phyloP scores from a whole-genome alignment of 495 filamentous ascomycete species.

The Penicillium desertorum region DNA sequence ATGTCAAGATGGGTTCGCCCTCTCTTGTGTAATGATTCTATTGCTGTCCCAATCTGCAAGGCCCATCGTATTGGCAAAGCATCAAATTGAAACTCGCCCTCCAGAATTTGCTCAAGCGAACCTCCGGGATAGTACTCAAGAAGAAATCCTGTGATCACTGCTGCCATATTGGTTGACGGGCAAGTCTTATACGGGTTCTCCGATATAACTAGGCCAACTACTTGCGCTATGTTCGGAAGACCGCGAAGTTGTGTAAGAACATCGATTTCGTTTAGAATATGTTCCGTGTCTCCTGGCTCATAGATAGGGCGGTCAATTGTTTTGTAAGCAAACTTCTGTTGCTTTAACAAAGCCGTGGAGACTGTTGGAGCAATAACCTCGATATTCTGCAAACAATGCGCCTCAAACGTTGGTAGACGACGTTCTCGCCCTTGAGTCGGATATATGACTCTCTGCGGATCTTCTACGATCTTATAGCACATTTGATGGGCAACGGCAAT shows the following conservation, averaged over 20 bases:
- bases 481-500: constrained; percentile 15
- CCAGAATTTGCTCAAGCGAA: constrained; percentile 16
- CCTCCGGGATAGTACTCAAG: constrained; percentile 23
- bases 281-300: no score
- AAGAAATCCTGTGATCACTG: constrained; percentile 21
- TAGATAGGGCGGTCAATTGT: no score
- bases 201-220: constrained; percentile 21
- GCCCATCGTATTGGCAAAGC: constrained; percentile 17
- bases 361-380: constrained; percentile 16
- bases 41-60: constrained; percentile 16
- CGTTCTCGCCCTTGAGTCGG: constrained; percentile 9
- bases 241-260: neutral
- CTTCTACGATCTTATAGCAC: constrained; percentile 3
- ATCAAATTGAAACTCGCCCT: constrained; percentile 8
- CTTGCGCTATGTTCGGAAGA: constrained; percentile 18
- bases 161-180: neutral
- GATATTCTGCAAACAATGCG: constrained; percentile 4
- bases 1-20: constrained; percentile 24
- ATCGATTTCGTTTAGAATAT: no score
- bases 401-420: constrained; percentile 16
- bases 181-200: constrained; percentile 19
- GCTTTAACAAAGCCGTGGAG: constrained; percentile 8
- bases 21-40: neutral
- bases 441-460: constrained; percentile 11
- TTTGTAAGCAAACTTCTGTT: constrained; percentile 1